Base-by-base conservation (phyloP, 2,329 filamentous ascomycete species). In the Ceratocystis colombiana region DNA sequence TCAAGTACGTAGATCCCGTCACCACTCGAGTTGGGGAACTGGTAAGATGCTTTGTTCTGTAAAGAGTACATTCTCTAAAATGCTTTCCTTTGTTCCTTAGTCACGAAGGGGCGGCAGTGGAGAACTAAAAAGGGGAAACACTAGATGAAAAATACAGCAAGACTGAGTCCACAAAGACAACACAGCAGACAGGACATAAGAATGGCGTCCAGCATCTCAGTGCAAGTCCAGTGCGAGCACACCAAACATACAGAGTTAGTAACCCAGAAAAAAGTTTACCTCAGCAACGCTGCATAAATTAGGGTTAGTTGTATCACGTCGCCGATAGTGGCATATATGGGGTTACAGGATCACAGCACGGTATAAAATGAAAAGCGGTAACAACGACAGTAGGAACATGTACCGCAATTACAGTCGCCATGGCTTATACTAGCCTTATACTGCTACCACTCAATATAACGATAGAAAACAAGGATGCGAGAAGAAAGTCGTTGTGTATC, bases 1-100 rank as follows among this genome's bases (percentile, higher is more conserved):
- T 66, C 67, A 3, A 66, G 55, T 17, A 68, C 64, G 46, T 68
- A 68, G 55, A 62, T 57, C 7, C 57, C 64, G 17, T 68, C 45
- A 15, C 50, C 67, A 53, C 67, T 66, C 66, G 67, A 64, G 67
- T 62, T 66, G 66, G 64, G 59, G 53, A 66, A 66, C 25, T 65
- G 30, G 64, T 68, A 68, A 17, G 67, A 50, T n/a, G 59, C 64
- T 44, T 66, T 57, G 53, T 66, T 68, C 41, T 68, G 64, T 5
- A 68, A 45, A 12, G 61, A 50, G 64, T 66, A 68, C 67, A 68
- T 68, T 37, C 28, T 65, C 28, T 17, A 30, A 37, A 30, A 37
- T 8, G 12, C 55, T 59, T 59, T n/a, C 33, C 3, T 37, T 30
- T 55, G 25, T 55, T 17, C 2, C 20, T 20, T 41, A 1, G 12